Conservation (phyloP, 177 flowering plant species). For the Vitis hybrid region DNA sequence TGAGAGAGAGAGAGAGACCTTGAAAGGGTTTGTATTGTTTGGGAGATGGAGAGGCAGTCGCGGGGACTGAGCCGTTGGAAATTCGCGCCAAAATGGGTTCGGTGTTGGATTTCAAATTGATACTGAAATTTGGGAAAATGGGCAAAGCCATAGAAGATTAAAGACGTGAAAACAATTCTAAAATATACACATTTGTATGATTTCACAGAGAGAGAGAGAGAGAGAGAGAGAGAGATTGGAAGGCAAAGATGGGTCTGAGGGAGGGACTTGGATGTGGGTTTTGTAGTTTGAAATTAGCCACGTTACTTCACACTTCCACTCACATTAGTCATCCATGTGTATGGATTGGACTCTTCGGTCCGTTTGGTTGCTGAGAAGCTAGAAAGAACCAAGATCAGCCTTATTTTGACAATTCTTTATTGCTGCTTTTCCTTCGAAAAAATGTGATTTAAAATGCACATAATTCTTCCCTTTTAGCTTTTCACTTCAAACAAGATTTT, state of each 20-base stretch:
- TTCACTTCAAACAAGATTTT: no score
- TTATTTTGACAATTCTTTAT: no score
- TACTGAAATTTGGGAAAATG: neutral
- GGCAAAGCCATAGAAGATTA: neutral
- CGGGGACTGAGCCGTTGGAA: constrained; percentile 23
- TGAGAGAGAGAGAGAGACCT: constrained; percentile 22
- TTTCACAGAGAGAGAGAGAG: no score
- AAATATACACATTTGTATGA: no score
- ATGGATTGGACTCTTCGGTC: neutral
- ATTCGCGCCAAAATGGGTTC: constrained; percentile 26
- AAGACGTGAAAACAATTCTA: neutral
- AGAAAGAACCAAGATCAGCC: no score
- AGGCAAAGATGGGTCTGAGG: no score
- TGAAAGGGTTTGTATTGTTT: constrained; percentile 14
- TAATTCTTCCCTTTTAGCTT: no score
- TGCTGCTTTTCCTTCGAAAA: no score
- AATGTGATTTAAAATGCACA: no score
- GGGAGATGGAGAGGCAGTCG: constrained; percentile 16
- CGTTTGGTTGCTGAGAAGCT: no score
- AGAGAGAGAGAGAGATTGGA: no score
- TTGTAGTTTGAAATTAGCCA: constrained; percentile 5
- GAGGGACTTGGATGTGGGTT: no score
- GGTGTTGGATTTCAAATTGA: constrained; percentile 6
- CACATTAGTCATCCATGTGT: neutral
- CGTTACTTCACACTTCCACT: neutral